Percentiles rank a stretch among this genome's conserved stretches.
These are phyloP conservation scores for Trichoderma sp. DNA, from an alignment of 2,329 filamentous ascomycete genomes.

Conservation along the genomic window DNA sequence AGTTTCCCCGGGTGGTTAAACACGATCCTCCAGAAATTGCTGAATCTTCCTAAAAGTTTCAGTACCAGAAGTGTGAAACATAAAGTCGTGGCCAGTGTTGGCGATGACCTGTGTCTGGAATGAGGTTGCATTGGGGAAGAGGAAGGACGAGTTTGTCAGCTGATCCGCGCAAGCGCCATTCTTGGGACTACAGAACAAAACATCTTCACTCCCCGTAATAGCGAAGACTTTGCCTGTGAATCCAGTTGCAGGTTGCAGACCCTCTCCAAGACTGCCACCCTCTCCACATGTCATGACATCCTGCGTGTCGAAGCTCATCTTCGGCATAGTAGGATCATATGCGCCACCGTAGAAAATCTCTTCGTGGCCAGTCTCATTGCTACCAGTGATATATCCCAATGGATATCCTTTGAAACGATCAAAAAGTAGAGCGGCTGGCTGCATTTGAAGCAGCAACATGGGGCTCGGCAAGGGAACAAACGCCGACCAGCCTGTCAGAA, in stretches of 20 bases:
- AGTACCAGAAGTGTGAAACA: neutral
- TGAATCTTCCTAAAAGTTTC: neutral
- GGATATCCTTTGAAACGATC: neutral
- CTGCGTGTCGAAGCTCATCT: neutral
- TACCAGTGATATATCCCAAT: neutral
- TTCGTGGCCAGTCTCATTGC: neutral
- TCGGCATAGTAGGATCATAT: neutral
- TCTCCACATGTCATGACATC: slow-evolving; percentile 9
- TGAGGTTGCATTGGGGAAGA: neutral
- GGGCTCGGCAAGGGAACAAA: neutral
- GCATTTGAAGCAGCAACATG: neutral
- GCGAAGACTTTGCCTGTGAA: neutral
- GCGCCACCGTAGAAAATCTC: neutral
- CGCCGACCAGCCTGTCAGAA: slow-evolving; percentile 4
- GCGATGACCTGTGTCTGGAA: neutral
- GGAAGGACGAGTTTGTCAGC: neutral
- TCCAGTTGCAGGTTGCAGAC: neutral
- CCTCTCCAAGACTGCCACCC: neutral
- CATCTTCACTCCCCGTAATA: neutral
- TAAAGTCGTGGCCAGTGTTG: slow-evolving; percentile 2
- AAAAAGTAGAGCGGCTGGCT: neutral
- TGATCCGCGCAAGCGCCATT: neutral
- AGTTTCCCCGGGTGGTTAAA: neutral
- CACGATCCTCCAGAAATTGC: neutral
- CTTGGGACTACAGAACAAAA: neutral